Percentiles rank a stretch among this genome's conserved stretches.
phyloP scores from a whole-genome alignment of 73 alveolate genomes.

The Durusdinium trenchii region DNA sequence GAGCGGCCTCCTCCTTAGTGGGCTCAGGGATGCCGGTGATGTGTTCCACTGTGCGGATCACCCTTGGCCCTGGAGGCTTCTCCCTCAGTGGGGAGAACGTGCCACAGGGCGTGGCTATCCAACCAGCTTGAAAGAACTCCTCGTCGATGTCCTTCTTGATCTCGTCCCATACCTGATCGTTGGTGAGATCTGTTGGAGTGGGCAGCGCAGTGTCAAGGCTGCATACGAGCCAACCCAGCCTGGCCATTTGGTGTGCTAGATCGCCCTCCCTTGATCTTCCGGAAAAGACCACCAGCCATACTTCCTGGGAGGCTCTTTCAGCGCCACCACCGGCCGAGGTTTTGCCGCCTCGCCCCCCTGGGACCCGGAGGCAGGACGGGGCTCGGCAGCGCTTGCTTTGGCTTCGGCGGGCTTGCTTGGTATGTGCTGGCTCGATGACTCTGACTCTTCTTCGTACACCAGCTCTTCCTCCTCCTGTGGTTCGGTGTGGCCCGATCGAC shows the following conservation, averaged over 20 bases:
- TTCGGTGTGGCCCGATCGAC: no score
- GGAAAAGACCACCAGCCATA: background rate
- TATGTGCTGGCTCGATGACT: no score
- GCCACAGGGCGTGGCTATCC: slow-evolving; percentile 15
- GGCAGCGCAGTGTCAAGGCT: background rate
- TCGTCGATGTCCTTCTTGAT: background rate
- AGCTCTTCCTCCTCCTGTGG: no score
- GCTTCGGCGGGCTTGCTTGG: no score
- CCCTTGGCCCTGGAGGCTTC: background rate
- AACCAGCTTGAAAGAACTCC: background rate
- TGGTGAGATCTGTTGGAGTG: background rate
- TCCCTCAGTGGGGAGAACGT: background rate
- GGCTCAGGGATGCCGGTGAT: background rate
- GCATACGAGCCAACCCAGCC: background rate
- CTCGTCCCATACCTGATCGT: background rate
- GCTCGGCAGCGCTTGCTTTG: no score
- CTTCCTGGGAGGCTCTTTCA: no score
- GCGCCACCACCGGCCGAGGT: no score
- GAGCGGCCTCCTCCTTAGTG: background rate
- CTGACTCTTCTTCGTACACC: no score
- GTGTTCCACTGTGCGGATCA: background rate
- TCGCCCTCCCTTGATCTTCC: background rate
- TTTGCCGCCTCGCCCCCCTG: no score
- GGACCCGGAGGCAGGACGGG: no score
- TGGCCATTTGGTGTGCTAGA: background rate